Conservation (phyloP, 768 basidiomycete species). For the Tubosaeta sp. region DNA sequence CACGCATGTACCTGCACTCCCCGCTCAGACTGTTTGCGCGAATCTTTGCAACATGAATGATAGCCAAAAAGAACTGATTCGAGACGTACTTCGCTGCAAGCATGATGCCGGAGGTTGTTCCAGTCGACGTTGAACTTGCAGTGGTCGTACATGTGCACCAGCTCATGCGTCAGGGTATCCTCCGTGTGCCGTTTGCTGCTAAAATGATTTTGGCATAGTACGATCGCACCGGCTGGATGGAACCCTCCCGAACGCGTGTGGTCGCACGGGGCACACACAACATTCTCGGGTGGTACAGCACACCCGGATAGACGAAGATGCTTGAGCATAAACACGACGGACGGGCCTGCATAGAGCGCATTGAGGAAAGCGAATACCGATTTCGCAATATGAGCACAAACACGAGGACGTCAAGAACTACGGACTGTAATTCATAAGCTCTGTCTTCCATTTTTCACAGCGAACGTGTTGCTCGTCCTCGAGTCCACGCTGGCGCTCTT, state of each 20-base stretch:
- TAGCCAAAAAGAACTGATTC: not conserved
- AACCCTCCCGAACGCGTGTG: conserved; percentile 75
- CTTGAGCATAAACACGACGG: conserved; percentile 86
- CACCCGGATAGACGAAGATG: conserved; percentile 78
- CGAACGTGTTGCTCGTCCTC: conserved; percentile 36
- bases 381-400: conserved; percentile 6
- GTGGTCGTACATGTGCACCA: conserved; percentile 94
- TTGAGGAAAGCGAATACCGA: conserved; percentile 7
- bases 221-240: conserved; percentile 71
- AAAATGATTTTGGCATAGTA: conserved; percentile 84
- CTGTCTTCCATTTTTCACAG: conserved; percentile 70
- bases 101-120: conserved; percentile 87
- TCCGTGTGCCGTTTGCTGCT: conserved; percentile 85
- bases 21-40: conserved; percentile 92
- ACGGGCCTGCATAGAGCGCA: conserved; percentile 60
- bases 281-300: conserved; percentile 62
- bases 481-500: conserved; percentile 36
- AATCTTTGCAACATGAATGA: conserved; percentile 55
- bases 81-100: conserved; percentile 85
- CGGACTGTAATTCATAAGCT: conserved; percentile 68
- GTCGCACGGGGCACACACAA: conserved; percentile 86
- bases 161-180: conserved; percentile 88
- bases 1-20: conserved; percentile 84
- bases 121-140: conserved; percentile 93
- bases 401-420: conserved; percentile 17